Base-by-base conservation (phyloP, 495 filamentous ascomycete species). In the Talaromyces ruber region DNA sequence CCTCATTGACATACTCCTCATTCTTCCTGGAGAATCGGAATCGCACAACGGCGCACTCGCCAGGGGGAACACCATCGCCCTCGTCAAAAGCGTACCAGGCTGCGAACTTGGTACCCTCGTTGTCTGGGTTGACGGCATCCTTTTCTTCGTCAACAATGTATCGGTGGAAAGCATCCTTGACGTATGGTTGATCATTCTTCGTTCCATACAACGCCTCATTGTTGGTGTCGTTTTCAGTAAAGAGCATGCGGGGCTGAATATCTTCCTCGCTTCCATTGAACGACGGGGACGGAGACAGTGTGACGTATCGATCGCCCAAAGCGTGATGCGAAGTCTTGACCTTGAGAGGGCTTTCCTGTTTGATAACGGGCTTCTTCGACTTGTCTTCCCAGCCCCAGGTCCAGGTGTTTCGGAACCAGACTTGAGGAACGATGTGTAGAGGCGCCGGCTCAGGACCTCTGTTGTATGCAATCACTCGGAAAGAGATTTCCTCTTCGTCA, bases 391-490 rank as follows among this genome's bases (percentile, higher is more conserved):
- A 81, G 24, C 90, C 92, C 93, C 93, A 98, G 18, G 87, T 79
- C 93, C 93, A 98, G 9, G 93, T 97, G 70, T 98, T 98, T 30
- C 93, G 83, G 77, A 97, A 98, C 92, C 93, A 97, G 21, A 96
- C 86, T 61, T 97, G 93, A 8, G 93, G 93, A 59, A 98, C 77
- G 64, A 98, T 96, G 72, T 98, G 93, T 63, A 98, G 75, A 29
- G 89, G 91, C 43, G 93, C 93, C 3, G 90, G 85, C 43, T 96
- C 92, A 3, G 93, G 89, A 8, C 93, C 93, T 62, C 93, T 84
- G 71, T 98, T 98, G 86, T 93, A 98, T 32, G 92, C 93, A 22
- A 94, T 97, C 43, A 97, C 88, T 65, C 93, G 91, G 79, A 97
- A 98, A 39, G 96, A 81, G 16, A 98, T 78, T 73, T 96, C 93